Evolutionary conservation across 257 asterid genomes (phyloP), one percentile per base, ranked within the genome.

Genomic region (Primulina tabacum): DNA sequence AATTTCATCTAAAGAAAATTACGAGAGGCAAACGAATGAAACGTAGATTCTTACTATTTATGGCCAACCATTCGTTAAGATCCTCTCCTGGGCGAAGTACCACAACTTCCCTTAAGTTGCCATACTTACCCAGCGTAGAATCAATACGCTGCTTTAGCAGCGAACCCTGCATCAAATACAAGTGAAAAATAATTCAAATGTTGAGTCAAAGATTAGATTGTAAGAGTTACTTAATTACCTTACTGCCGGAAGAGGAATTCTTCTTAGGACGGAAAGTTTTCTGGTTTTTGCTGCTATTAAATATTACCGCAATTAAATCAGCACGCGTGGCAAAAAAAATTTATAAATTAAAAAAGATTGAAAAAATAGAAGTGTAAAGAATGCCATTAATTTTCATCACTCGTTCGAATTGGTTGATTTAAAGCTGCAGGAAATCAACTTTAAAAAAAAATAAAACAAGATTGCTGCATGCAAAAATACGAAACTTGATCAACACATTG

Each of bases 51-150:
- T 65, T 72, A 77, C 77, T 77, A 55, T 77, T 77, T 53, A 72
- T 71, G 10, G 81, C 81, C n/a, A 77, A 70, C 81, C 81, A 77
- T 32, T 72, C 77, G 60, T 72, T 67, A 34, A 72, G 67, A 77
- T 77, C 81, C 52, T 71, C 77, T 29, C 80, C 80, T 1, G 65
- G 77, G 55, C 74, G 77, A 29, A 76, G 57, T n/a, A 61, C 65
- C 20, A 71, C 80, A 34, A 70, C 81, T 77, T 77, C 81, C 66
- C 71, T 72, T 69, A 72, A 72, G 67, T 72, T 72, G 12, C 71
- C 81, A 55, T 16, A 50, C 56, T 71, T 63, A 17, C 75, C 75
- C 61, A 72, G 56, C 16, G 77, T 62, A 34, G 65, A 74, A 72
- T 76, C 72, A 68, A 67, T 72, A 57, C 72, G 77, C 55, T 30